Conservation (phyloP, 345 rosid species). For the Populus euphratica region DNA sequence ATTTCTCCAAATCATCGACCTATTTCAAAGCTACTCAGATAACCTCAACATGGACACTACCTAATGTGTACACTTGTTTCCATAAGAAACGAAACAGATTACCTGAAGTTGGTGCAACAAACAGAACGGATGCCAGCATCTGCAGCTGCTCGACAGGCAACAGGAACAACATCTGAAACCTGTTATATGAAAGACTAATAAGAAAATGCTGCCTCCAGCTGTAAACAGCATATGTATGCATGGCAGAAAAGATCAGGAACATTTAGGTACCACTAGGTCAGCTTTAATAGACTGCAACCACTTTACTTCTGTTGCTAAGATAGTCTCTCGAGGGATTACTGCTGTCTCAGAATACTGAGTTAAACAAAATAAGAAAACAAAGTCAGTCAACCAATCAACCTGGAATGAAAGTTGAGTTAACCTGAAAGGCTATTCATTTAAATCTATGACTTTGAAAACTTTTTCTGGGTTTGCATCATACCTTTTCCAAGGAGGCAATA, state of each 20-base stretch:
- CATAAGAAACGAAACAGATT: slow-evolving; percentile 5
- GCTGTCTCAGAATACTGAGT: slow-evolving; percentile 92
- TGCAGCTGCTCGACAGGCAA: slow-evolving; percentile 97
- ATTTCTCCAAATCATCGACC: too few species aligned
- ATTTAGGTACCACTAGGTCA: slow-evolving; percentile 67
- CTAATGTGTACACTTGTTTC: background rate
- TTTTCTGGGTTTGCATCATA: slow-evolving; percentile 12
- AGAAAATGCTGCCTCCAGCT: too few species aligned
- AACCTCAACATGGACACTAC: too few species aligned
- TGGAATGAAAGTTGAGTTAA: too few species aligned
- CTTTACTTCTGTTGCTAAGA: slow-evolving; percentile 70
- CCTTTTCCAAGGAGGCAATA: slow-evolving; percentile 94
- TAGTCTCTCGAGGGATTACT: slow-evolving; percentile 79
- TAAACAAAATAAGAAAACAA: background rate
- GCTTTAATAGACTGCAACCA: slow-evolving; percentile 93
- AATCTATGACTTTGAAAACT: too few species aligned
- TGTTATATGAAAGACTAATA: slow-evolving; percentile 15
- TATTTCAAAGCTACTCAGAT: too few species aligned
- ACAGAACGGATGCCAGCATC: slow-evolving; percentile 98
- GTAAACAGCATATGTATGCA: background rate
- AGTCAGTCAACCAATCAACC: background rate
- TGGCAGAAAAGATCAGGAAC: background rate
- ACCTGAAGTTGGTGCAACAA: slow-evolving; percentile 98
- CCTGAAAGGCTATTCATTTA: too few species aligned
- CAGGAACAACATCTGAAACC: slow-evolving; percentile 98